Conservation (phyloP, 768 basidiomycete genomes). For the Suillus tomentosus region DNA sequence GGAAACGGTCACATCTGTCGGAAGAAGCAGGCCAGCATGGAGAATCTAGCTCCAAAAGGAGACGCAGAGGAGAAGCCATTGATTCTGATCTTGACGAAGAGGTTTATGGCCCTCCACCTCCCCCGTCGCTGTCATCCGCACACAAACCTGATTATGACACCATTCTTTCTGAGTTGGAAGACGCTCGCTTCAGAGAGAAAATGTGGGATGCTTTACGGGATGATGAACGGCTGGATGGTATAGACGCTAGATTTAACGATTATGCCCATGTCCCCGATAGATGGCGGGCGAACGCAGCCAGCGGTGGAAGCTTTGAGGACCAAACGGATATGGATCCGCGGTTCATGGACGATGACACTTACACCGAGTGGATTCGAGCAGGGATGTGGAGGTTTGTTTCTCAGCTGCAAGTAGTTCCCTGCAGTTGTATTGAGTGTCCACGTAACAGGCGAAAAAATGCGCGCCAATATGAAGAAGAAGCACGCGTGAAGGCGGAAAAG, state of each 20-base stretch:
- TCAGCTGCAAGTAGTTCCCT: slow-evolving; percentile 8
- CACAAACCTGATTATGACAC: slow-evolving; percentile 48
- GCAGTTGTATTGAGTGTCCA: slow-evolving; percentile 12
- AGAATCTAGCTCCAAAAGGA: slow-evolving; percentile 17
- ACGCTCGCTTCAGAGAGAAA: slow-evolving; percentile 68
- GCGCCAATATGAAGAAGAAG: slow-evolving; percentile 63
- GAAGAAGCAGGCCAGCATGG: slow-evolving; percentile 15
- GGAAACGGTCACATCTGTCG: slow-evolving; percentile 31
- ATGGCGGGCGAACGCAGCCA: slow-evolving; percentile 46
- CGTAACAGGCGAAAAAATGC: slow-evolving; percentile 63
- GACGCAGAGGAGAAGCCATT: slow-evolving; percentile 3
- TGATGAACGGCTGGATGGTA: slow-evolving; percentile 64
- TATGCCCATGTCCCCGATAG: slow-evolving; percentile 74
- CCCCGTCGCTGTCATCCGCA: slow-evolving; percentile 24
- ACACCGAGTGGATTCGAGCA: slow-evolving; percentile 80
- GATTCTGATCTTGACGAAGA: slow-evolving; percentile 10
- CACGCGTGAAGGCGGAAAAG: slow-evolving; percentile 52
- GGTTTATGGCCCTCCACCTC: slow-evolving; percentile 32
- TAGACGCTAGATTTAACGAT: slow-evolving; percentile 65
- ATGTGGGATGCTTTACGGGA: slow-evolving; percentile 73
- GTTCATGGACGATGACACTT: slow-evolving; percentile 82
- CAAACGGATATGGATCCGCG: slow-evolving; percentile 41
- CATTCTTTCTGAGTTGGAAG: slow-evolving; percentile 58
- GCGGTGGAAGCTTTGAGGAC: slow-evolving; percentile 38
- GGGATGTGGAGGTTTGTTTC: slow-evolving; percentile 79